Evolutionary conservation across 495 filamentous ascomycete species (phyloP), one percentile per base, ranked within the genome.

Genomic region (Hypoxylon subgilvum): DNA sequence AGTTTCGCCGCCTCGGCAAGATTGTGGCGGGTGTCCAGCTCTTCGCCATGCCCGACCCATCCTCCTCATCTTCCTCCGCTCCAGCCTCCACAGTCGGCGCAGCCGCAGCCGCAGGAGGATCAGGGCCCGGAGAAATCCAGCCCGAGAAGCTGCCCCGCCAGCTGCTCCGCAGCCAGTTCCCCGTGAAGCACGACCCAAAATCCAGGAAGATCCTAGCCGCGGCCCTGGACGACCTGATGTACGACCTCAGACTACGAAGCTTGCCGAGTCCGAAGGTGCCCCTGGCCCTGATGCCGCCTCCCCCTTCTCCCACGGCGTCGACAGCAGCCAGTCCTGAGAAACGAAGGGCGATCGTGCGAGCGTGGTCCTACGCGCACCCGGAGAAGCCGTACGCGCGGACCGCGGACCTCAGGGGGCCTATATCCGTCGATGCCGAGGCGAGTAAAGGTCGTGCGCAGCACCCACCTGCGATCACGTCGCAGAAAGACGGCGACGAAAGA

Each of bases 91-190:
- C n/a, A n/a, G n/a, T n/a, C n/a, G n/a, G n/a, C n/a, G n/a, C n/a
- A n/a, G n/a, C n/a, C n/a, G n/a, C n/a, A n/a, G n/a, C n/a, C n/a
- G n/a, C n/a, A n/a, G n/a, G n/a, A n/a, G n/a, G n/a, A n/a, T n/a
- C n/a, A n/a, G n/a, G n/a, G n/a, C n/a, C n/a, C n/a, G n/a, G n/a
- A n/a, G n/a, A n/a, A 56, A 81, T 89, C 54, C 83, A 77, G 58
- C 84, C 80, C 43, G 90, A 94, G 65, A 78, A 88, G 6, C 89
- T 93, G 39, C 90, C 90, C 4, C 90, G 91, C 48, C 86, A 91
- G 60, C 81, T 94, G 0, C 85, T 88, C 1, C 82, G 91, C 28
- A 79, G 85, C 18, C 75, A 94, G 4, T 85, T 96, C 44, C 91
- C 90, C 1, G 75, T 75, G 3, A 53, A 48, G 13, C 50, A 66